Conservation (phyloP, 441 rosid species). For the Adansonia rubrostipa region DNA sequence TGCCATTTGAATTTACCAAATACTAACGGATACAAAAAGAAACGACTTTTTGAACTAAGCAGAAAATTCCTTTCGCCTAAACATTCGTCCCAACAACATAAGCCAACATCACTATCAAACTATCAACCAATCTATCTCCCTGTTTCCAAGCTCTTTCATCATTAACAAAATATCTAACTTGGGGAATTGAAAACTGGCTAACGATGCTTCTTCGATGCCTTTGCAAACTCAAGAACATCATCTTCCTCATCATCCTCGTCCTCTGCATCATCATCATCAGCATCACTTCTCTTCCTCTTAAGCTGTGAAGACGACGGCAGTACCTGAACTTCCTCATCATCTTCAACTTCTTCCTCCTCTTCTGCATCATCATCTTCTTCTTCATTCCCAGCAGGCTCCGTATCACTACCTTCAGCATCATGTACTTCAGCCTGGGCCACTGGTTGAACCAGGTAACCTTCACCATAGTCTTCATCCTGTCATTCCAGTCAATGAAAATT, state of each 20-base stretch:
- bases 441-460: conserved; percentile 65
- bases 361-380: conserved; percentile 50
- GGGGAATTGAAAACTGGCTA: conserved; percentile 20
- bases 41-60: conserved; percentile 49
- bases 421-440: conserved; percentile 52
- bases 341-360: conserved; percentile 59
- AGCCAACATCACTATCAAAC: conserved; percentile 33
- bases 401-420: conserved; percentile 49
- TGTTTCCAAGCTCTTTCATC: conserved; percentile 30
- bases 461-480: conserved; percentile 66
- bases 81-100: conserved; percentile 38
- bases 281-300: conserved; percentile 58
- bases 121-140: conserved; percentile 38
- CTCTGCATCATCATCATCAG: conserved; percentile 34
- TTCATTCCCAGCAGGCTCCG: conserved; percentile 49
- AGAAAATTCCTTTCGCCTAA: conserved; percentile 30
- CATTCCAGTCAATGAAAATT: conserved; percentile 22
- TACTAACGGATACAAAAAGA: conserved; percentile 32
- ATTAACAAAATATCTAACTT: conserved; percentile 32
- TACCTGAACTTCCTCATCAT: conserved; percentile 45
- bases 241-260: conserved; percentile 35
- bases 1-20: conserved; percentile 44
- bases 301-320: conserved; percentile 47
- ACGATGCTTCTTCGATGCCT: conserved; percentile 49
- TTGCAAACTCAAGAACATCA: conserved; percentile 36